Evolutionary conservation across 192 early-diverging fungal genomes (phyloP), one percentile per base, ranked within the genome.

Genomic region (Coemansia biformis): DNA sequence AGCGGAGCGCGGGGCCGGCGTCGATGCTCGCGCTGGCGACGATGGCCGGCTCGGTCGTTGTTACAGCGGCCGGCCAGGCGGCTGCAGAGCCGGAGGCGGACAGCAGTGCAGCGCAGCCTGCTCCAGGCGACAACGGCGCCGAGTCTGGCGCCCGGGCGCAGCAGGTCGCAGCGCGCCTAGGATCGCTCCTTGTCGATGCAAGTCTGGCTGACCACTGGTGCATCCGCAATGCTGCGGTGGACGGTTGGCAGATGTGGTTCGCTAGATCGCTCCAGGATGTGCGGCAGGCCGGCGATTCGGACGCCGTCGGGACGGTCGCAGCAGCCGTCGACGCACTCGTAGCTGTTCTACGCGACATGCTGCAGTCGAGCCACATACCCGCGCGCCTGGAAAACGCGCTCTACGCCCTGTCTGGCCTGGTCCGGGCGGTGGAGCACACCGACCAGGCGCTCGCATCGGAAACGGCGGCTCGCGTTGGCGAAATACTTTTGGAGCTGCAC

Each of bases 191-290:
- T n/a, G 31, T 38, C 7, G 57, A 54, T 17, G 36, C 41, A 12
- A 22, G 18, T 10, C 24, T 58, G 29, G 17, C 41, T 14, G 56
- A 66, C 16, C 63, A 66, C 43, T 66, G 63, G 63, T 59, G 51
- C 21, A 16, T 66, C 23, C 63, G 51, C 19, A 54, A 47, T 33
- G 17, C 33, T 4, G 63, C 63, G 8, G 51, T 30, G 1, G 57
- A 66, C 23, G 34, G 51, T 17, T 66, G 63, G 63, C 54, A 57
- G 36, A 45, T 54, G 19, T 59, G 63, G 51, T 54, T 66, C 18
- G 17, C 48, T 15, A 40, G 19, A n/a, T 21, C 16, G 43, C 46
- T 63, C 24, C 21, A 34, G 2, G 39, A 23, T 12, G 30, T 13
- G 13, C 1, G 13, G 8, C 18, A 13, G 14, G 40, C 9, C n/a